Base-by-base conservation (phyloP, 2,329 filamentous ascomycete species). In the Xylariomycetidae sp. region DNA sequence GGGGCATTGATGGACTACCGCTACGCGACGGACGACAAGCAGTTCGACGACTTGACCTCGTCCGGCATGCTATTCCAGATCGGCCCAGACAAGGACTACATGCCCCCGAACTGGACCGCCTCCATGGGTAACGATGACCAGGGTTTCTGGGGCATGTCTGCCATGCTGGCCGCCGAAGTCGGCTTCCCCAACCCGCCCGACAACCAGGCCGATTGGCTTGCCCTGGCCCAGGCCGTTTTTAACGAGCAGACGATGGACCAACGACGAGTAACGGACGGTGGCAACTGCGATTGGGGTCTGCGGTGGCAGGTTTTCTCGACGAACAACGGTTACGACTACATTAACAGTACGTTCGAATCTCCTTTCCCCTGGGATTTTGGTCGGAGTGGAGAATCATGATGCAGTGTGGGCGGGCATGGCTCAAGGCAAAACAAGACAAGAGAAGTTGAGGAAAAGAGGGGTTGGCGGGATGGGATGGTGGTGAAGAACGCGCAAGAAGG, bases 251-350 rank as follows among this genome's bases (percentile, higher is more conserved):
- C 72, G 1, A 47, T 59, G 28, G 61, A 68, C 10, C 70, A 80
- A 26, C 83, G 85, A 63, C 80, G 87, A 50, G 72, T 52, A 8
- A 25, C 47, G 9, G 58, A 68, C 5, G 55, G 66, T 1, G 55
- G 67, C 1, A 67, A 66, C 2, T 89, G 85, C 48, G 65, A 68
- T 15, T 84, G 84, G 43, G 85, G 84, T 8, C 52, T 89, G 46
- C 68, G 82, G 48, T 87, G 83, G 82, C 85, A 92, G 63, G 82
- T 90, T 39, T 85, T 79, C 36, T 65, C 74, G 2, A 79, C 81
- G 44, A 87, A 89, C 52, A 70, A 67, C 19, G 85, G 85, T 16
- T 92, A 85, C 56, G 72, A 79, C 50, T 88, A 89, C 67, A 92
- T 80, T 57, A 80, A 80, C 51, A 70, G 65, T 69, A 55, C 19